phyloP scores from a whole-genome alignment of 1,139 yeast species.

The Taphrina sp. region DNA sequence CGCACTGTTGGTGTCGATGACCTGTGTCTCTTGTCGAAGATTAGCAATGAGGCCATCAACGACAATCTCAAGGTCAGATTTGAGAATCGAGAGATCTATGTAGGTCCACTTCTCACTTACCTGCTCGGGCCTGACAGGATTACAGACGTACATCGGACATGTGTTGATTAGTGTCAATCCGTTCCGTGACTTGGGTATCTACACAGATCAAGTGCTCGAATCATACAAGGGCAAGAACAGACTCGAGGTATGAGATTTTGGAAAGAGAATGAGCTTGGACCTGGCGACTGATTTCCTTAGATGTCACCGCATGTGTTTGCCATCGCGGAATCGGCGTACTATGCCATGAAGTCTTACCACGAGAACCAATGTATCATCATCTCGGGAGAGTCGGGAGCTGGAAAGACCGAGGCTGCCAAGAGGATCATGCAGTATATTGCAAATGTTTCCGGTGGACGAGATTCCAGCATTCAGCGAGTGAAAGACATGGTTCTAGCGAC shows the following conservation, averaged over 20 bases:
- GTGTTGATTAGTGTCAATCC: constrained; percentile 90
- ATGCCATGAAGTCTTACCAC: constrained; percentile 87
- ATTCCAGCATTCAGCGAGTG: constrained; percentile 71
- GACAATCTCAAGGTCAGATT: constrained; percentile 88
- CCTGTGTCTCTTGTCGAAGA: constrained; percentile 80
- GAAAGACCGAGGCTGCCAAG: constrained; percentile 98
- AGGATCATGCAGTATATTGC: constrained; percentile 98
- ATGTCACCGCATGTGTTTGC: constrained; percentile 98
- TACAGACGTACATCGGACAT: constrained; percentile 41
- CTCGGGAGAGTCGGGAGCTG: constrained; percentile 99
- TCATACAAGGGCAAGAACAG: constrained; percentile 88
- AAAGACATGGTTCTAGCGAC: constrained; percentile 98
- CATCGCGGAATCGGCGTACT: constrained; percentile 95
- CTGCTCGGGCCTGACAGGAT: constrained; percentile 1
- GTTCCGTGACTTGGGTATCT: constrained; percentile 91
- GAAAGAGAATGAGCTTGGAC: constrained; percentile 45
- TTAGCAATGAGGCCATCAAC: constrained; percentile 88
- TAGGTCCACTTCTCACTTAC: constrained; percentile 51
- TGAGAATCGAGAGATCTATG: constrained; percentile 79
- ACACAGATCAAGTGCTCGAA: constrained; percentile 71
- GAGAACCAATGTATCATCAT: constrained; percentile 98
- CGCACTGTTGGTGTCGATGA: constrained; percentile 98
- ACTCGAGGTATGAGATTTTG: constrained; percentile 51
- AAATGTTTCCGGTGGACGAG: constrained; percentile 60
- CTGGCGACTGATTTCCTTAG: constrained; percentile 33